Evolutionary conservation across 116 monocot species (phyloP).

Genomic region (Zostera marina): DNA sequence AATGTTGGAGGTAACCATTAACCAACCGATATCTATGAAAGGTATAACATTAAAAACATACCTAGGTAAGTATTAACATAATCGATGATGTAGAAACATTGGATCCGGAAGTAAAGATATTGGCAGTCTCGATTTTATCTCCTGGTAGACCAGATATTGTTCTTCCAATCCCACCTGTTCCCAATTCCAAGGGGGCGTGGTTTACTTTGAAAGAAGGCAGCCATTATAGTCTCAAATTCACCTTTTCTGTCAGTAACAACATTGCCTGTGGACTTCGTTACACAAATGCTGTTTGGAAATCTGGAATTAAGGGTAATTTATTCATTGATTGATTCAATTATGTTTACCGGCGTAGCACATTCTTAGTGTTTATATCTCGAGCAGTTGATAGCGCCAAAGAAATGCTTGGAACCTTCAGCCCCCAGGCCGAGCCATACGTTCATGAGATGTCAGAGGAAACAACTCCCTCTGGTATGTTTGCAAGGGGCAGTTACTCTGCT

Average conservation of each 20-base stretch:
- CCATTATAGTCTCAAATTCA: constrained; percentile 71
- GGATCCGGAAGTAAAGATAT: constrained; percentile 77
- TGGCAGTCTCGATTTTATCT: constrained; percentile 62
- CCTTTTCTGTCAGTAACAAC: constrained; percentile 68
- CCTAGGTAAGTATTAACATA: neutral
- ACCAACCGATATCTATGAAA: neutral
- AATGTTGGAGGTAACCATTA: constrained; percentile 47
- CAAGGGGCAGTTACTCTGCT: constrained; percentile 81
- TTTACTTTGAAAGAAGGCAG: constrained; percentile 93
- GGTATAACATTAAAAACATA: neutral
- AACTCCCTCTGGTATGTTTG: constrained; percentile 78
- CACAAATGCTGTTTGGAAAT: constrained; percentile 83
- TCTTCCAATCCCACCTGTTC: constrained; percentile 44
- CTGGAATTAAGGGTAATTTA: constrained; percentile 58
- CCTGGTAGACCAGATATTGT: constrained; percentile 59
- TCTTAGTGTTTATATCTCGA: neutral
- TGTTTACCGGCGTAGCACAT: no score
- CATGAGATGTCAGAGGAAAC: constrained; percentile 68
- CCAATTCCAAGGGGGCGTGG: constrained; percentile 52
- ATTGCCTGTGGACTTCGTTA: constrained; percentile 75
- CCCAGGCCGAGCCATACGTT: constrained; percentile 63
- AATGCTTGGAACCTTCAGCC: constrained; percentile 94
- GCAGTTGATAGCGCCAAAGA: constrained; percentile 79
- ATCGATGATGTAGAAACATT: constrained; percentile 31
- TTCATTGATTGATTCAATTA: neutral